Evolutionary conservation across 495 filamentous ascomycete species (phyloP).

Genomic region (Aspergillus conjunctus): DNA sequence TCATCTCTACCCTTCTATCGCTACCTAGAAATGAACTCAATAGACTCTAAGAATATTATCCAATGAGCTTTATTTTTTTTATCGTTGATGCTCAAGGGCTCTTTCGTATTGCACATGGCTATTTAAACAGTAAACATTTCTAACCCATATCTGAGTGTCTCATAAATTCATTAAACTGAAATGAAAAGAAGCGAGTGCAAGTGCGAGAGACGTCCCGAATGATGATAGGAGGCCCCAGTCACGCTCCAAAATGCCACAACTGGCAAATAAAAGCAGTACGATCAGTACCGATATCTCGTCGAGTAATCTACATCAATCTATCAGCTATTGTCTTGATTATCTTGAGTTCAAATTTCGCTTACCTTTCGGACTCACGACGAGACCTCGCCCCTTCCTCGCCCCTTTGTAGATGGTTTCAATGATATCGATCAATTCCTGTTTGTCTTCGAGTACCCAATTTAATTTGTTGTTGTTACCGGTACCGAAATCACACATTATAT

Average conservation of each 20-base stretch:
- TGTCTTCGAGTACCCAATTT: constrained; percentile 97
- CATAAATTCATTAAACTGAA: constrained; percentile 21
- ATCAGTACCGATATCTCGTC: constrained; percentile 77
- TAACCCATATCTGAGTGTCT: constrained; percentile 1
- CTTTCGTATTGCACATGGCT: neutral
- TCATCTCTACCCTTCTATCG: neutral
- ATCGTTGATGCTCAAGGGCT: too few species aligned
- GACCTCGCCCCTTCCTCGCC: constrained; percentile 92
- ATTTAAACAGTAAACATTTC: neutral
- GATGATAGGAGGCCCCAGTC: neutral
- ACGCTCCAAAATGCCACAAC: neutral
- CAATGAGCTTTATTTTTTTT: too few species aligned
- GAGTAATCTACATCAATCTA: constrained; percentile 64
- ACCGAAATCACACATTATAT: constrained; percentile 98
- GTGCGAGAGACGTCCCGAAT: neutral
- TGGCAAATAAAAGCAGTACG: constrained; percentile 9
- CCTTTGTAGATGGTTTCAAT: constrained; percentile 97
- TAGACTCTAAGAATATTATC: too few species aligned
- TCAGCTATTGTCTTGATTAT: constrained; percentile 17
- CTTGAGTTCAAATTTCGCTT: constrained; percentile 12
- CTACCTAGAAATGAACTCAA: neutral
- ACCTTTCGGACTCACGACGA: constrained; percentile 94
- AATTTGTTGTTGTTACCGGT: constrained; percentile 99
- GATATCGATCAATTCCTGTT: constrained; percentile 98
- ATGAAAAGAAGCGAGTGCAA: neutral